Base-by-base conservation (phyloP, 108 stramenopile genomes). In the Skeletonema marinoi region DNA sequence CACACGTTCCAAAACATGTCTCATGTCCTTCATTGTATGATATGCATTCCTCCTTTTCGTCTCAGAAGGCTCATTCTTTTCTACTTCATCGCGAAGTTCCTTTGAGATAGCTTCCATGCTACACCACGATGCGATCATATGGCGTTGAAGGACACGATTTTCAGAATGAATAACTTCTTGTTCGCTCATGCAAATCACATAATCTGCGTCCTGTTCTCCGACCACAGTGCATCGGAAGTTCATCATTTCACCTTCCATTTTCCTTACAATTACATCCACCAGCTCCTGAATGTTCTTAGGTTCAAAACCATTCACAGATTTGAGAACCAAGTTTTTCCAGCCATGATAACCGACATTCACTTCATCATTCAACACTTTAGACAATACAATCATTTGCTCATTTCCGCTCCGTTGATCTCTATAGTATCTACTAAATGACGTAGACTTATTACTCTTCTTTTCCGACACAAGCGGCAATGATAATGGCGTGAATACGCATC, bases 111-210 rank as follows among this genome's bases (percentile, higher is more conserved):
- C 78, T 41, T 80, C 78, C 14, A 60, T 80, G 19, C 71, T 73
- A 39, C 82, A 82, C 82, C 82, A 82, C 16, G 63, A 66, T 6
- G 82, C 82, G 12, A 82, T 76, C 77, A 82, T 78, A 66, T 82
- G 82, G 11, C 68, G 71, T 16, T 72, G 39, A 39, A 82, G 71
- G 17, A 82, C 73, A 16, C 82, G 77, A 2, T 77, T 48, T 68
- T 82, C 82, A 3, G 82, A 65, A 13, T 78, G 42, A 8, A 68
- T 29, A 5, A 78, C 82, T 35, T 82, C 82, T 38, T 76, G 44
- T 65, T 78, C 41, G 36, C 74, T 73, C 51, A 82, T 66, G 35
- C 82, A 82, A 54, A 82, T 78, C 50, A 82, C 74, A 29, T 73
- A 78, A 58, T 78, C 82, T 9, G 68, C 77, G 32, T 78, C 61